Evolutionary conservation across 2,329 filamentous ascomycete genomes (phyloP).

Genomic region (Colletotrichum lindemuthianum): DNA sequence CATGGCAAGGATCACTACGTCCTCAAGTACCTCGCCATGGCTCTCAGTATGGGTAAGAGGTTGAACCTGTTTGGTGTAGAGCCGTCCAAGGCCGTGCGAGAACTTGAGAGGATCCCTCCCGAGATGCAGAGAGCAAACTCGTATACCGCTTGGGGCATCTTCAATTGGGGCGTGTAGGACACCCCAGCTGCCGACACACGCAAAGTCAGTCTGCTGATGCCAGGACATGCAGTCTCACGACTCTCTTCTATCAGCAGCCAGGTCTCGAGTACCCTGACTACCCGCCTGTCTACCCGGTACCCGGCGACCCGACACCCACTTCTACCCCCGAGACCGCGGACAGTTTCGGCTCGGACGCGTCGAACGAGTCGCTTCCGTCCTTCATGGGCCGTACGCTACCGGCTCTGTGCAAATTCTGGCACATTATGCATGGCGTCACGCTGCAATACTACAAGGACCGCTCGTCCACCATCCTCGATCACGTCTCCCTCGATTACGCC

Average conservation of each 20-base stretch:
- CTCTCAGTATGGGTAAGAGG: constrained; percentile 43
- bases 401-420: constrained; percentile 48
- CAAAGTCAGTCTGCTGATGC: not conserved
- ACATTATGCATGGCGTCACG: constrained; percentile 47
- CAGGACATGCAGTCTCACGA: constrained; percentile 40
- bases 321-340: not conserved
- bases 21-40: constrained; percentile 43
- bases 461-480: constrained; percentile 21
- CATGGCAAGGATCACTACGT: constrained; percentile 48
- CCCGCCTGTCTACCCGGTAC: constrained; percentile 38
- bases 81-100: not conserved
- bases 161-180: constrained; percentile 50
- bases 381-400: constrained; percentile 45
- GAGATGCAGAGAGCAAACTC: constrained; percentile 28
- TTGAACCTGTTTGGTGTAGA: constrained; percentile 44
- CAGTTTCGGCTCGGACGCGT: not conserved
- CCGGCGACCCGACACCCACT: constrained; percentile 2
- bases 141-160: constrained; percentile 45
- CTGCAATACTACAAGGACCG: constrained; percentile 41
- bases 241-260: constrained; percentile 47
- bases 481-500: constrained; percentile 41
- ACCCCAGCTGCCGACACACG: not conserved
- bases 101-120: constrained; percentile 32
- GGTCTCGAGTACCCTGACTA: constrained; percentile 36
- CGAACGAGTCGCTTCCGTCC: not conserved